Percentiles rank a stretch among this genome's conserved stretches.
Conservation (phyloP, 352 stramenopile species). For the Pythium graminicola region DNA sequence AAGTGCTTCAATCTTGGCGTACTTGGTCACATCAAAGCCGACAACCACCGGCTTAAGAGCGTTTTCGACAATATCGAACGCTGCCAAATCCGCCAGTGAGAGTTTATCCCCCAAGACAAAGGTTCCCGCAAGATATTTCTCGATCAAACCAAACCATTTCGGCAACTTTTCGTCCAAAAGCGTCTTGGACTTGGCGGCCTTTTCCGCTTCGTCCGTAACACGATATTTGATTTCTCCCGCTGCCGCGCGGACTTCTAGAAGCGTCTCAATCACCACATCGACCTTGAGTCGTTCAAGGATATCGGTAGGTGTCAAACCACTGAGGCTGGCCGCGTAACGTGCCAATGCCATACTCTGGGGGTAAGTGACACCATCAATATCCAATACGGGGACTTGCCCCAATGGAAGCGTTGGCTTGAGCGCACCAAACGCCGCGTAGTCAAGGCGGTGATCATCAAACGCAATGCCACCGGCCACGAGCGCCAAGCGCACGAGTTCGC, state of each 20-base stretch:
- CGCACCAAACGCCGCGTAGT: constrained; percentile 15
- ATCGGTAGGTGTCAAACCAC: constrained; percentile 11
- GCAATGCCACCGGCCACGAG: constrained; percentile 21
- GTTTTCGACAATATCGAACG: constrained; percentile 42
- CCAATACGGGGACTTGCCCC: constrained; percentile 27
- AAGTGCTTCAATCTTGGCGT: constrained; percentile 23
- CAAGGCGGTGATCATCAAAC: constrained; percentile 34
- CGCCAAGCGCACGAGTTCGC: constrained; percentile 22
- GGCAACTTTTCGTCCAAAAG: constrained; percentile 36
- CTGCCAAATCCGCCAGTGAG: constrained; percentile 46
- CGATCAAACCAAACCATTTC: constrained; percentile 28
- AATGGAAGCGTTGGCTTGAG: constrained; percentile 26
- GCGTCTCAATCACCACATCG: constrained; percentile 30
- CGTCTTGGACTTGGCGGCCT: constrained; percentile 31
- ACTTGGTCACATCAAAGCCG: constrained; percentile 21
- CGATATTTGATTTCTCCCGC: constrained; percentile 18
- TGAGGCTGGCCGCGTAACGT: constrained; percentile 22
- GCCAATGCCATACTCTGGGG: constrained; percentile 22
- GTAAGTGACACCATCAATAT: constrained; percentile 21
- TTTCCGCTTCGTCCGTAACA: constrained; percentile 28
- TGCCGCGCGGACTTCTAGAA: constrained; percentile 26
- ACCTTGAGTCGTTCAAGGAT: constrained; percentile 27
- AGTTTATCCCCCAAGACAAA: constrained; percentile 29
- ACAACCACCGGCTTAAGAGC: constrained; percentile 21
- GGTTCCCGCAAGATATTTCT: constrained; percentile 2